Percentiles rank a stretch among this genome's conserved stretches.
phyloP scores from a whole-genome alignment of 176 grass and related monocot genomes.

The Ananas comosus region DNA sequence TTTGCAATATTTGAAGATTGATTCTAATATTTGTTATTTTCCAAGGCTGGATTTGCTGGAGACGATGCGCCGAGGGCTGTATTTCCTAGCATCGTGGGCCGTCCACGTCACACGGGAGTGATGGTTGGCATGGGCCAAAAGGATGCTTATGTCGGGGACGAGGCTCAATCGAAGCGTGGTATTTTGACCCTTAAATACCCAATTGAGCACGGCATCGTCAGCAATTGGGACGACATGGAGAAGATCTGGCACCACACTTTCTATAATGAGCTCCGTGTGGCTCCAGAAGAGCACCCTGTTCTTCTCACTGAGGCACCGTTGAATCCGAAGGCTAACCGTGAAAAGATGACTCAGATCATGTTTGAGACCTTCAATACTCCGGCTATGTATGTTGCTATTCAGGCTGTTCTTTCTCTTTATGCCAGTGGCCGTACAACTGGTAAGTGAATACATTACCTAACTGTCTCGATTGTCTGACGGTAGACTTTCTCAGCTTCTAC shows the following conservation, averaged over 20 bases:
- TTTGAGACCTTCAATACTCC: slow-evolving; percentile 25
- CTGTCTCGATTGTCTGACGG: neutral
- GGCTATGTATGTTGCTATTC: slow-evolving; percentile 18
- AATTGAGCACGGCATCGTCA: slow-evolving; percentile 15
- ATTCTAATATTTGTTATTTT: neutral
- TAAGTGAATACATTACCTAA: neutral
- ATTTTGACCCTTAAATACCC: slow-evolving; percentile 21
- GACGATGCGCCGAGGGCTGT: slow-evolving; percentile 16
- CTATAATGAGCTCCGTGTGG: slow-evolving; percentile 21
- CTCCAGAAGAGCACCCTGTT: slow-evolving; percentile 17
- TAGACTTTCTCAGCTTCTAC: neutral
- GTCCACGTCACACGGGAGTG: slow-evolving; percentile 15
- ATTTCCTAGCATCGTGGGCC: slow-evolving; percentile 19
- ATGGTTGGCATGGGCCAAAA: slow-evolving; percentile 23
- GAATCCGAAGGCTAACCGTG: slow-evolving; percentile 20
- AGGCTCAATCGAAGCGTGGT: slow-evolving; percentile 19
- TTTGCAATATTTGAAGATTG: too few relatives aligned
- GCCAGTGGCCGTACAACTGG: slow-evolving; percentile 17
- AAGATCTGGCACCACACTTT: slow-evolving; percentile 23
- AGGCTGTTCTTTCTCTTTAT: slow-evolving; percentile 14
- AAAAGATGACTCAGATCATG: slow-evolving; percentile 20
- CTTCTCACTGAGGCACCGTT: slow-evolving; percentile 19
- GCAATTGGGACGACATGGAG: slow-evolving; percentile 21
- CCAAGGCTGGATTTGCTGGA: slow-evolving; percentile 22
- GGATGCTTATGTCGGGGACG: slow-evolving; percentile 20